Conservation (phyloP, 345 rosid genomes). For the Aquilaria sinensis region DNA sequence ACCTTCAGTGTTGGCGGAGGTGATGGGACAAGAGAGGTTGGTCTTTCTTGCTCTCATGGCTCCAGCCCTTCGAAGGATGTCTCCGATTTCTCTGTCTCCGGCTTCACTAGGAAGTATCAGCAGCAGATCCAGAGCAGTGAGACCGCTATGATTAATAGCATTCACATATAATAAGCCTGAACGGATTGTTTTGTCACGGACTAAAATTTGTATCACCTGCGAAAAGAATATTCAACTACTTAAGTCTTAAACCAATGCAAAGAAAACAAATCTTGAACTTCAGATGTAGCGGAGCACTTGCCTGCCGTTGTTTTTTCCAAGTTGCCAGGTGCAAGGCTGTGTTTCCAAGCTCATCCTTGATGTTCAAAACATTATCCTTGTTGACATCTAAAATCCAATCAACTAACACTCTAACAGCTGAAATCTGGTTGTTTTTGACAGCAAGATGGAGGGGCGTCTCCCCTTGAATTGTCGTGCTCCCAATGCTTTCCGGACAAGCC, state of each 20-base stretch:
- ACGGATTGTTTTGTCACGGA: constrained; percentile 17
- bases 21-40: background rate
- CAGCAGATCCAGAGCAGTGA: constrained; percentile 40
- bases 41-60: constrained; percentile 23
- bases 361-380: constrained; percentile 17
- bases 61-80: constrained; percentile 32
- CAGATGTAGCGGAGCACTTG: constrained; percentile 3
- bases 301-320: constrained; percentile 38
- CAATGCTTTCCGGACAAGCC: constrained; percentile 28
- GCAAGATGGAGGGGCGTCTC: constrained; percentile 46
- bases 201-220: constrained; percentile 45
- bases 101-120: constrained; percentile 52
- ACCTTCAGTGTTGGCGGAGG: background rate
- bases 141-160: constrained; percentile 33
- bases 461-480: constrained; percentile 27
- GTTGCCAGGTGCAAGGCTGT: constrained; percentile 37
- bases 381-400: constrained; percentile 29
- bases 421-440: constrained; percentile 23
- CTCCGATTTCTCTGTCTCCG: constrained; percentile 44
- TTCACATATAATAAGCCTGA: constrained; percentile 30
- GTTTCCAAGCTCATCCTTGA: constrained; percentile 37
- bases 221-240: background rate
- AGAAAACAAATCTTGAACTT: no score
- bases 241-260: background rate
- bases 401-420: constrained; percentile 20